Conservation (phyloP, 1,284 basidiomycete species). For the Papiliotrema terrestris region DNA sequence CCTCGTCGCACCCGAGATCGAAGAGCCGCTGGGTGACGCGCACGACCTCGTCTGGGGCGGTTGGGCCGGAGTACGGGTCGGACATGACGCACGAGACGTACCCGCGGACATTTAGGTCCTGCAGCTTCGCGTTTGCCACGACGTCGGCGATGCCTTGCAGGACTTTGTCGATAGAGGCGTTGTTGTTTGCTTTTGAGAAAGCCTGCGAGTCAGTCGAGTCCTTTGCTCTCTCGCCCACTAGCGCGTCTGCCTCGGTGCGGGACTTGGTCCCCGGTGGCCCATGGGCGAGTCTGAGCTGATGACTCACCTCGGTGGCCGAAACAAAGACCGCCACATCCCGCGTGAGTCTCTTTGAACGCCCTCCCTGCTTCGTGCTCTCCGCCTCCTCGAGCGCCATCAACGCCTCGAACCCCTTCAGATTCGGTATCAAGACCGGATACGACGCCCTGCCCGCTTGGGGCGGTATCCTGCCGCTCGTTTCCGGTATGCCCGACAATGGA, state of each 20-base stretch:
- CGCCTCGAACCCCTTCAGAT: constrained; percentile 69
- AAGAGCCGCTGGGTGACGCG: constrained; percentile 67
- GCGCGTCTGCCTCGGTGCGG: neutral
- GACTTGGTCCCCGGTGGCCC: no score
- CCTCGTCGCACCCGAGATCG: constrained; percentile 92
- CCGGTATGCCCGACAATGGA: constrained; percentile 3
- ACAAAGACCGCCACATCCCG: constrained; percentile 89
- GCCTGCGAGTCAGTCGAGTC: constrained; percentile 43
- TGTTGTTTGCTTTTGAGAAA: constrained; percentile 82
- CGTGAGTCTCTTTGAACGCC: constrained; percentile 48
- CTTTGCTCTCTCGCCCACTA: neutral
- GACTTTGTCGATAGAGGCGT: constrained; percentile 70
- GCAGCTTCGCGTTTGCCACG: constrained; percentile 58
- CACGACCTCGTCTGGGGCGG: constrained; percentile 65
- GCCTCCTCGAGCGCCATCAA: constrained; percentile 54
- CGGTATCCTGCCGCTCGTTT: constrained; percentile 4
- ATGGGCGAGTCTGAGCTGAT: no score
- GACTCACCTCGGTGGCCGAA: constrained; percentile 69
- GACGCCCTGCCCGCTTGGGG: constrained; percentile 56
- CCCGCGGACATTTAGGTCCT: constrained; percentile 73
- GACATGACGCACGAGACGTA: constrained; percentile 77
- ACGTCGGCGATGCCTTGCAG: constrained; percentile 65
- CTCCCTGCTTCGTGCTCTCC: constrained; percentile 10
- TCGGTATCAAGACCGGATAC: constrained; percentile 84
- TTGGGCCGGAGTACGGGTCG: constrained; percentile 75